These are phyloP conservation scores for Globisporangium iwayamae DNA, from an alignment of 352 stramenopile genomes.

Conservation along the genomic window DNA sequence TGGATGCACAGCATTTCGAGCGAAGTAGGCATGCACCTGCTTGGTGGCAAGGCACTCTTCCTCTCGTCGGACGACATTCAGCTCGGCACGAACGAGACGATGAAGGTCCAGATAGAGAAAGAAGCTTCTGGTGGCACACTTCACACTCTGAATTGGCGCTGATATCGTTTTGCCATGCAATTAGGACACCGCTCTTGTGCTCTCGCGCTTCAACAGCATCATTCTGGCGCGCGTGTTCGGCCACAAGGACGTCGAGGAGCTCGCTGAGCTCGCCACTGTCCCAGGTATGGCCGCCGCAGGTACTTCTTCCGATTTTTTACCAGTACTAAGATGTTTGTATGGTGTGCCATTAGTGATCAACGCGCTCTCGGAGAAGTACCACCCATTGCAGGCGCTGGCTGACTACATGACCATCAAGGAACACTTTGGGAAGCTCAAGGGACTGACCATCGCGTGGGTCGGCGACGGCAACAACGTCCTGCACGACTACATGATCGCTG, in stretches of 20 bases:
- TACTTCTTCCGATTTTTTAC: background rate
- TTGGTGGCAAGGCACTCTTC: slow-evolving; percentile 96
- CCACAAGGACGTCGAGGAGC: slow-evolving; percentile 87
- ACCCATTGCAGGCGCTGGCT: slow-evolving; percentile 97
- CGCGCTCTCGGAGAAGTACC: slow-evolving; percentile 96
- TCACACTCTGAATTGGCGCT: background rate
- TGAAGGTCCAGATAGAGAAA: slow-evolving; percentile 47
- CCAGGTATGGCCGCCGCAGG: slow-evolving; percentile 33
- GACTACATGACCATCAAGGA: slow-evolving; percentile 97
- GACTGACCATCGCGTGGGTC: slow-evolving; percentile 96
- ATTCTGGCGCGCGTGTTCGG: slow-evolving; percentile 95
- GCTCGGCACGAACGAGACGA: slow-evolving; percentile 96
- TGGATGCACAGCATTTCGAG: slow-evolving; percentile 64
- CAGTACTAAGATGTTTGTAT: background rate
- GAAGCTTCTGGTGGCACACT: background rate
- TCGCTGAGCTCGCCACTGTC: slow-evolving; percentile 88
- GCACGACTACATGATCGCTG: slow-evolving; percentile 97
- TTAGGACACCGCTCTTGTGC: slow-evolving; percentile 76
- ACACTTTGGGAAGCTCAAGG: slow-evolving; percentile 82
- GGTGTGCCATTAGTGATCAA: slow-evolving; percentile 90
- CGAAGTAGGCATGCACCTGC: slow-evolving; percentile 95
- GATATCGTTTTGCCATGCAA: background rate
- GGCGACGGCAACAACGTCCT: slow-evolving; percentile 98
- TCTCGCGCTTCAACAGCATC: slow-evolving; percentile 95
- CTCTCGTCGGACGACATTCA: slow-evolving; percentile 97